Conservation (phyloP, 495 filamentous ascomycete genomes). For the Podospora tetraspora region DNA sequence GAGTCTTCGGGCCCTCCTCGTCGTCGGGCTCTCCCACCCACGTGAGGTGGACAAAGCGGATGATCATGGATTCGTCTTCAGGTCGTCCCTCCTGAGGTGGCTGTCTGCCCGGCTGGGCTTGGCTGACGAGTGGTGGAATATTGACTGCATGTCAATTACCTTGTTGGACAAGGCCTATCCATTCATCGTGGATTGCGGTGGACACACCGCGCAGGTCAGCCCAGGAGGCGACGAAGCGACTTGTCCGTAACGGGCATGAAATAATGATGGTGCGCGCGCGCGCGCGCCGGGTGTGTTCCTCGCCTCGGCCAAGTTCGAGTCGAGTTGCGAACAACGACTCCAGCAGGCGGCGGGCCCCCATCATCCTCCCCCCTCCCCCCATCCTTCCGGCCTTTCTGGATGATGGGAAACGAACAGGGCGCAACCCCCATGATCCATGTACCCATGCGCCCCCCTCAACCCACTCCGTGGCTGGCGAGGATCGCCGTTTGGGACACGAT, state of each 20-base stretch:
- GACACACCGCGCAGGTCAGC: background rate
- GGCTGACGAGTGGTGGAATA: background rate
- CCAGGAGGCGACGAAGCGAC: background rate
- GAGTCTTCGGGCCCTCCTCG: background rate
- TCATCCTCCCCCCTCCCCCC: background rate
- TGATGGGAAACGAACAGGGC: background rate
- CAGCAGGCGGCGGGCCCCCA: background rate
- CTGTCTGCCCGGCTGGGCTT: background rate
- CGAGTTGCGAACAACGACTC: background rate
- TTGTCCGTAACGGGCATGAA: background rate
- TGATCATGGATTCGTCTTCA: background rate
- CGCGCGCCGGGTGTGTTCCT: background rate
- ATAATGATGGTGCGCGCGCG: background rate
- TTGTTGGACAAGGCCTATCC: background rate
- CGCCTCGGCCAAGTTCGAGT: background rate
- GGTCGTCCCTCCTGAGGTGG: background rate
- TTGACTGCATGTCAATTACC: background rate
- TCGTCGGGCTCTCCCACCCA: background rate
- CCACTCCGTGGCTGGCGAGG: background rate
- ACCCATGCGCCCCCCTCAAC: background rate
- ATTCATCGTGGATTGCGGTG: background rate
- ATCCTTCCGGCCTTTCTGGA: background rate
- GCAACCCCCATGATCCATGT: background rate
- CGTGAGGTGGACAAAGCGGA: background rate
- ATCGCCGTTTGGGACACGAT: constrained; percentile 15